phyloP scores from a whole-genome alignment of 2,329 filamentous ascomycete genomes.

The Curvularia eragrostidis region DNA sequence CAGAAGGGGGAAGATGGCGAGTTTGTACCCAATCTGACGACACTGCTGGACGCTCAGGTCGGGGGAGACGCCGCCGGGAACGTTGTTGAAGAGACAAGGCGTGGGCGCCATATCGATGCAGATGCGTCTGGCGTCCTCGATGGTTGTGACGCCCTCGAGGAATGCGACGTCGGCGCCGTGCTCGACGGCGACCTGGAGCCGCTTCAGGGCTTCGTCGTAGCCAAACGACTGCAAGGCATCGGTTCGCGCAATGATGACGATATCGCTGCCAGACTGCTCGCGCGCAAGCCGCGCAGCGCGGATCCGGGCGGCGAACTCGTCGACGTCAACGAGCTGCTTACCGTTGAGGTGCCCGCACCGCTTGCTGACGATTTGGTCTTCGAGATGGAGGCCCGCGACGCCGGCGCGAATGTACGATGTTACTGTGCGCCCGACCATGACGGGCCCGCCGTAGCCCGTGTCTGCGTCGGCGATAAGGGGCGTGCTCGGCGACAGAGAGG shows the following conservation, averaged over 20 bases:
- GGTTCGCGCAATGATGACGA: constrained; percentile 70
- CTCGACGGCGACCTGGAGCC: constrained; percentile 59
- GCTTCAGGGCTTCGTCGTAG: constrained; percentile 62
- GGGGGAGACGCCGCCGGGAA: constrained; percentile 63
- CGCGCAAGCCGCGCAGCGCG: constrained; percentile 62
- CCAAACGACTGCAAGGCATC: constrained; percentile 65
- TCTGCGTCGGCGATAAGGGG: constrained; percentile 69
- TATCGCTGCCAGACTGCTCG: constrained; percentile 59
- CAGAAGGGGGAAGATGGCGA: constrained; percentile 63
- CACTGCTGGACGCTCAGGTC: constrained; percentile 61
- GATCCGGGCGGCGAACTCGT: constrained; percentile 63
- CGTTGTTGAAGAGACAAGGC: constrained; percentile 64
- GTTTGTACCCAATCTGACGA: constrained; percentile 62
- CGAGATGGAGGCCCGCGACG: constrained; percentile 67
- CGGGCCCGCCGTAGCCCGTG: constrained; percentile 59
- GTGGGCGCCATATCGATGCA: constrained; percentile 59
- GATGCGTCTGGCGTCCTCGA: constrained; percentile 58
- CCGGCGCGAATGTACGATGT: constrained; percentile 61
- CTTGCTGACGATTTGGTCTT: constrained; percentile 70
- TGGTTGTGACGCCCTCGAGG: constrained; percentile 63
- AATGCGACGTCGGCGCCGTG: constrained; percentile 67
- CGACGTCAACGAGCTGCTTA: constrained; percentile 64
- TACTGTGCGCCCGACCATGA: constrained; percentile 60
- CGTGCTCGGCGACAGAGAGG: constrained; percentile 60
- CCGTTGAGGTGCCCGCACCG: constrained; percentile 69